Conservation (phyloP, 768 basidiomycete genomes). For the Kwoniella sp. region DNA sequence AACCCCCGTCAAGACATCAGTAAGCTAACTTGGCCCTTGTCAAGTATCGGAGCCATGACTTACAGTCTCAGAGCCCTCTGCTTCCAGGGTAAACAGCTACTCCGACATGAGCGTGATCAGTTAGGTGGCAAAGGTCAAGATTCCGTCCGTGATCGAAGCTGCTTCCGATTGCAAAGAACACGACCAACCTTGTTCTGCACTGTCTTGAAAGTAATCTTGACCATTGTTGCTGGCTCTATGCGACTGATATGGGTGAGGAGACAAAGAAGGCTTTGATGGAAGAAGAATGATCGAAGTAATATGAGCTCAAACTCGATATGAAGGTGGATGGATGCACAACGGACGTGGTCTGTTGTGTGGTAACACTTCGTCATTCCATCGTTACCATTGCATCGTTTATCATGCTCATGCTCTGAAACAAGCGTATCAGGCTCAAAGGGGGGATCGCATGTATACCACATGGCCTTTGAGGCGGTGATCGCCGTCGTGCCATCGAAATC, state of each 20-base stretch:
- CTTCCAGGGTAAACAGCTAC: constrained; percentile 81
- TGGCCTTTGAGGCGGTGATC: not conserved
- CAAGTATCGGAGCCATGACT: constrained; percentile 11
- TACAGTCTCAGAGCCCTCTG: constrained; percentile 70
- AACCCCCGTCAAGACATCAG: not conserved
- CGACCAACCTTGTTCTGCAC: constrained; percentile 71
- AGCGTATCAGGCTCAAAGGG: not conserved
- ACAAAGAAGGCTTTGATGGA: not conserved
- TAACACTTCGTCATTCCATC: constrained; percentile 16
- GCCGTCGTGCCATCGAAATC: not conserved
- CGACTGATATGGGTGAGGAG: not conserved
- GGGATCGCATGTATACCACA: not conserved
- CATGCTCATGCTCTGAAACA: not conserved
- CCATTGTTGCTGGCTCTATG: constrained; percentile 52
- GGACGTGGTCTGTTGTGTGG: not conserved
- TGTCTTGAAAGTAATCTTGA: constrained; percentile 95
- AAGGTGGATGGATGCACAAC: not conserved
- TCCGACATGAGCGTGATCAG: constrained; percentile 3
- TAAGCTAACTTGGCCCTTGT: no score
- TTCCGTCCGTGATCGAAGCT: not conserved
- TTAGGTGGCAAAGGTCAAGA: constrained; percentile 17
- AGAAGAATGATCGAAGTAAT: not conserved
- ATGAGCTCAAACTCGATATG: not conserved
- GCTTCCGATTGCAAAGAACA: not conserved
- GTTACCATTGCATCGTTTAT: not conserved